phyloP scores from a whole-genome alignment of 1,284 basidiomycete species.

The Ceratorhiza oryzae-sativae region DNA sequence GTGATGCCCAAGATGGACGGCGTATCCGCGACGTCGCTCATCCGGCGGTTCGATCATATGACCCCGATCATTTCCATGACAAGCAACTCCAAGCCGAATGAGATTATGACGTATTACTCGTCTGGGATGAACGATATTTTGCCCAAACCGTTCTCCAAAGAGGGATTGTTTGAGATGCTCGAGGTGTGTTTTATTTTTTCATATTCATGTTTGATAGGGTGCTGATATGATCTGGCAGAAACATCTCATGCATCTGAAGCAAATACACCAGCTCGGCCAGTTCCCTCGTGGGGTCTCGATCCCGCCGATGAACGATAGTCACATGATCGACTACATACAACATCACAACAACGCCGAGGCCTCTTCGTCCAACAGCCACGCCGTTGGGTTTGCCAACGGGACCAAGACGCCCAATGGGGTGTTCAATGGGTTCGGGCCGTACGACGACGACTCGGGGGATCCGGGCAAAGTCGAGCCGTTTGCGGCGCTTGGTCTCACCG shows the following conservation, averaged over 20 bases:
- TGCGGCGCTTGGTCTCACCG: slow-evolving; percentile 31
- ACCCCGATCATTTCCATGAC: slow-evolving; percentile 99
- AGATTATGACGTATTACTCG: slow-evolving; percentile 92
- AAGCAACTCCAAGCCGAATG: slow-evolving; percentile 88
- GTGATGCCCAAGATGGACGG: slow-evolving; percentile 95
- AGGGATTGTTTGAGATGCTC: slow-evolving; percentile 88
- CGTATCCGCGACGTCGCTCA: slow-evolving; percentile 88
- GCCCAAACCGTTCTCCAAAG: slow-evolving; percentile 96
- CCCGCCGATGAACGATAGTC: slow-evolving; percentile 34
- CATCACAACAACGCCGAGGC: slow-evolving; percentile 2
- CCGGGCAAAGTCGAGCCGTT: slow-evolving; percentile 28
- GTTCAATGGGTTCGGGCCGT: slow-evolving; percentile 15
- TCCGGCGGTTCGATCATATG: slow-evolving; percentile 91
- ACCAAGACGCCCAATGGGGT: slow-evolving; percentile 17
- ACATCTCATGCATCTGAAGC: slow-evolving; percentile 92
- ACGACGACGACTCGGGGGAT: slow-evolving; percentile 23
- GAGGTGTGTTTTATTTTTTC: slow-evolving; percentile 61
- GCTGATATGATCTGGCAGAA: slow-evolving; percentile 59
- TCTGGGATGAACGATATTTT: slow-evolving; percentile 93
- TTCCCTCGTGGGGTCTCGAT: slow-evolving; percentile 59
- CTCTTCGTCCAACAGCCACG: slow-evolving; percentile 6
- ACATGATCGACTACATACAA: slow-evolving; percentile 38
- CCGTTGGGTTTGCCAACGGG: slow-evolving; percentile 15
- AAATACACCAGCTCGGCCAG: slow-evolving; percentile 81
- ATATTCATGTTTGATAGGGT: background rate